Conservation (phyloP, 2,329 filamentous ascomycete species). For the Ampelomyces quisqualis region DNA sequence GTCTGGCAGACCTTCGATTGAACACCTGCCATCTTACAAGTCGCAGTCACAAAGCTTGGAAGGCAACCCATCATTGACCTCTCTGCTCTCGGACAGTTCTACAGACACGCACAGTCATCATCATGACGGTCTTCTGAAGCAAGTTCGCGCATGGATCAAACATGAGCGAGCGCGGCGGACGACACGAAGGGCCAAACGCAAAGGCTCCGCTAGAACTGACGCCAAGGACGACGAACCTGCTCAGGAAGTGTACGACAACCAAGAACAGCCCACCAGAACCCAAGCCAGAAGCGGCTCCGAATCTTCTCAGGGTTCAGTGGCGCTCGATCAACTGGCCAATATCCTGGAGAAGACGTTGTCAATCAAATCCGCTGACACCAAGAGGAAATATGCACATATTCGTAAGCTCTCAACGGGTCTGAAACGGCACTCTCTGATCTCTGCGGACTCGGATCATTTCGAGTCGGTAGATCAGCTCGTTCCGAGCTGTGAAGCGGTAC, state of each 20-base stretch:
- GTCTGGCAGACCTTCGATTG: conserved; percentile 45
- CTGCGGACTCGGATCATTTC: conserved; percentile 81
- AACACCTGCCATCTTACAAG: conserved; percentile 31
- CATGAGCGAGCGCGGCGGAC: conserved; percentile 71
- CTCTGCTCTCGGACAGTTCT: conserved; percentile 34
- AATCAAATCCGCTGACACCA: conserved; percentile 35
- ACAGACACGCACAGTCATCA: conserved; percentile 28
- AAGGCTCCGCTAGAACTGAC: conserved; percentile 52
- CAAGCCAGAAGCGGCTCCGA: conserved; percentile 55
- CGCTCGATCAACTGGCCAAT: conserved; percentile 76
- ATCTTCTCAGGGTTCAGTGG: conserved; percentile 66
- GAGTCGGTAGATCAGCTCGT: conserved; percentile 79
- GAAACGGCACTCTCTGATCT: conserved; percentile 55
- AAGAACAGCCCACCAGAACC: conserved; percentile 13
- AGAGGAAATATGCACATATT: conserved; percentile 31
- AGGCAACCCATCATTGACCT: conserved; percentile 35
- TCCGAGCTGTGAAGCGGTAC: conserved; percentile 76
- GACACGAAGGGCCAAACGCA: conserved; percentile 53
- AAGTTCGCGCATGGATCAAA: conserved; percentile 81
- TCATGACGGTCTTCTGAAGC: conserved; percentile 59
- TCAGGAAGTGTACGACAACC: conserved; percentile 5
- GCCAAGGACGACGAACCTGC: conserved; percentile 3
- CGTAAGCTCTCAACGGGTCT: conserved; percentile 36
- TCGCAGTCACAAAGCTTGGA: conserved; percentile 17
- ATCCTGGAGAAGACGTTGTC: conserved; percentile 72